Percentiles rank a stretch among this genome's conserved stretches.
Conservation (phyloP, 305 asterid species). For the Petunia hybrid region DNA sequence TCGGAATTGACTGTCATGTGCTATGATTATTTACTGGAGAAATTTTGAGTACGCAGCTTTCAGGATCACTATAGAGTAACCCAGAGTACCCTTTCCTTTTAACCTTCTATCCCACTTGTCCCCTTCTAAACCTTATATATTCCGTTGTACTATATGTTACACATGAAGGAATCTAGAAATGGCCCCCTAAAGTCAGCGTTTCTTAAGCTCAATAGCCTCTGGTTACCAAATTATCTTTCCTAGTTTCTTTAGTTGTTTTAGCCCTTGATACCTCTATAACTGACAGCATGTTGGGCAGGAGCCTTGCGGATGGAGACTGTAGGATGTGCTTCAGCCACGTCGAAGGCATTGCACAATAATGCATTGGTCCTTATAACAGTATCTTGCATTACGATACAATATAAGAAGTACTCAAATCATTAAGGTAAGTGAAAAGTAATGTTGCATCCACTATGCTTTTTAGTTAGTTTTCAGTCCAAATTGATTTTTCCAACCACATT, state of each 20-base stretch:
- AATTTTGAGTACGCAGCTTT: not conserved
- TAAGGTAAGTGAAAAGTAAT: not conserved
- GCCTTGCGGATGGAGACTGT: not conserved
- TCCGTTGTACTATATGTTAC: not conserved
- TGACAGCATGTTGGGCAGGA: slow-evolving; percentile 5
- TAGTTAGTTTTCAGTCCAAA: slow-evolving; percentile 23
- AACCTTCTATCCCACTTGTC: not conserved
- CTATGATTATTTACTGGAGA: not conserved
- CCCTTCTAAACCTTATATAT: not conserved
- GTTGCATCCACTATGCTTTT: not conserved
- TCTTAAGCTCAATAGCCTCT: not conserved
- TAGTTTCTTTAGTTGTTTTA: not conserved
- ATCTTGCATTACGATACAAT: not conserved
- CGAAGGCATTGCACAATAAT: not conserved
- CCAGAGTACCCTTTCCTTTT: not conserved
- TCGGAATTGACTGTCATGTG: not conserved
- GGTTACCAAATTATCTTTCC: not conserved
- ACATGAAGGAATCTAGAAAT: not conserved
- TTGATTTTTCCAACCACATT: slow-evolving; percentile 13
- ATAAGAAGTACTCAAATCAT: not conserved
- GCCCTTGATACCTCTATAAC: not conserved
- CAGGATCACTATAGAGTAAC: not conserved
- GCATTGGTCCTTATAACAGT: not conserved
- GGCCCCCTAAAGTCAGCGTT: not conserved
- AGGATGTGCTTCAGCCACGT: not conserved